Base-by-base conservation (phyloP, 2,329 filamentous ascomycete genomes). In the Fusarium sp. region DNA sequence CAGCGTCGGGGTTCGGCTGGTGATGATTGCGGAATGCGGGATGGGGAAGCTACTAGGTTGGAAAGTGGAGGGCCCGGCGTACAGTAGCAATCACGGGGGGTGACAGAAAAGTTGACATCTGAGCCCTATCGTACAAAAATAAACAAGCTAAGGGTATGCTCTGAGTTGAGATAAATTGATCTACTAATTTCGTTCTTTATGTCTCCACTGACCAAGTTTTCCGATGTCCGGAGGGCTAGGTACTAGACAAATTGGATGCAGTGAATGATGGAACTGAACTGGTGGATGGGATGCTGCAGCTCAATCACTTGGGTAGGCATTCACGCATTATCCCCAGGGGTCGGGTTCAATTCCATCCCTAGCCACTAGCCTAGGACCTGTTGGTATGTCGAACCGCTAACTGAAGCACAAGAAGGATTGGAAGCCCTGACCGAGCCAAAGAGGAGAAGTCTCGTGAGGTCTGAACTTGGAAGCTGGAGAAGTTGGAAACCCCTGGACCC, bases 11-110 rank as follows among this genome's bases (percentile, higher is more conserved):
- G 34, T 51, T 51, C 34, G 47, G 47, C 5, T 65, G 60, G 68
- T 71, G 68, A 71, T 69, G 68, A 63, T 70, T 69, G 65, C 36
- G 42, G 53, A 62, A 66, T 69, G 62, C 67, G 68, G 67, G 68
- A 71, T 71, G 60, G 66, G 60, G 68, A 71, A 69, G 68, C 61
- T 67, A 18, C 61, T 67, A 23, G 18, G 4, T 36, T 50, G 47
- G 65, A 67, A 69, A 71, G 68, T 71, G 68, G 68, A 71, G 67
- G 67, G 65, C 51, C 57, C 53, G 15, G 42, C 36, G 23, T 23
- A 23, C 23, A 23, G 5, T 23, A 23, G 23, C 23, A 23, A 23
- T 23, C 23, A 23, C 6, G 23, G 23, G 23, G 23, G 23, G 23
- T 23, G 23, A 23, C 23, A 23, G 23, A 23, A 23, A 23, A 23